Evolutionary conservation across 2,329 filamentous ascomycete species (phyloP).

Genomic region (Dothistroma pini): DNA sequence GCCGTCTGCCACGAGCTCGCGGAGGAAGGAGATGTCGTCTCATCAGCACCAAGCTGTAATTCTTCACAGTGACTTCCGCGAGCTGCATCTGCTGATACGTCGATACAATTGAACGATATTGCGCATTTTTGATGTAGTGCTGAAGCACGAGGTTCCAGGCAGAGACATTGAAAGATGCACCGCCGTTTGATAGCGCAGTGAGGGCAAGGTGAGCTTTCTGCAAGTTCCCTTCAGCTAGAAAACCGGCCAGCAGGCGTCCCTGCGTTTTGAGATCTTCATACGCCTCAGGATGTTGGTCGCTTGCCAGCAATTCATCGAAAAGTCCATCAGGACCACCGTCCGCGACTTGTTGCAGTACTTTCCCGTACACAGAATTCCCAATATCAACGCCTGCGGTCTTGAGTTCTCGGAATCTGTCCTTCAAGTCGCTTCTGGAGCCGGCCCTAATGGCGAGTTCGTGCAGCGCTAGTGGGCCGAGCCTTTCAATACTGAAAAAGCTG

Average conservation of each 20-base stretch:
- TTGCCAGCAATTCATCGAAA: conserved; percentile 51
- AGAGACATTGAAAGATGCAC: conserved; percentile 31
- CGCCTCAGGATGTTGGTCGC: conserved; percentile 63
- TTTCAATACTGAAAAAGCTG: conserved; percentile 64
- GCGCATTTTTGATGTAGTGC: conserved; percentile 34
- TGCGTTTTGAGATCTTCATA: conserved; percentile 56
- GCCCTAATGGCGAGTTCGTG: conserved; percentile 72
- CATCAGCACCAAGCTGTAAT: conserved; percentile 45
- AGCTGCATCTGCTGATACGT: conserved; percentile 51
- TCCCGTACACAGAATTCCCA: conserved; percentile 60
- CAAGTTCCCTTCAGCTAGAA: conserved; percentile 51
- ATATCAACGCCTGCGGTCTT: conserved; percentile 60
- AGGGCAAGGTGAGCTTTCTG: conserved; percentile 54
- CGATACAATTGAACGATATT: conserved; percentile 29
- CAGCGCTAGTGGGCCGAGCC: conserved; percentile 71
- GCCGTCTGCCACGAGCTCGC: conserved; percentile 39
- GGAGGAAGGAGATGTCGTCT: conserved; percentile 38
- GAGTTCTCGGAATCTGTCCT: conserved; percentile 58
- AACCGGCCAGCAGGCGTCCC: conserved; percentile 51
- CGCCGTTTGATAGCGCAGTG: conserved; percentile 47
- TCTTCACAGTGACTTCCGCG: conserved; percentile 41
- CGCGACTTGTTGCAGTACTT: conserved; percentile 63
- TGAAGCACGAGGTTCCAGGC: conserved; percentile 50
- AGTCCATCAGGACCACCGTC: conserved; percentile 51
- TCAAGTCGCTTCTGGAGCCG: conserved; percentile 53